Conservation (phyloP, 2,329 filamentous ascomycete species). For the Emmonsia crescens region DNA sequence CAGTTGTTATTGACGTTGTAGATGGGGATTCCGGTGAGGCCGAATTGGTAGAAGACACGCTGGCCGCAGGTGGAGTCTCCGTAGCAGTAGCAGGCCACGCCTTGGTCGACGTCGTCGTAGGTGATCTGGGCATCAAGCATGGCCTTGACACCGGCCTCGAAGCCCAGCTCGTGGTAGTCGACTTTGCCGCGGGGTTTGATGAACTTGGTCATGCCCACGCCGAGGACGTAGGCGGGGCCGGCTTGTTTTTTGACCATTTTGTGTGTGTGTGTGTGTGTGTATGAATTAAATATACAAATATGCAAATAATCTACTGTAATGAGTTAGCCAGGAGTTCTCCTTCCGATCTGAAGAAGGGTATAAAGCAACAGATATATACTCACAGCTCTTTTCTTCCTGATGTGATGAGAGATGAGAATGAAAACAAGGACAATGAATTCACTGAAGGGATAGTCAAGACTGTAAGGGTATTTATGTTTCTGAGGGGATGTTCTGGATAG, state of each 20-base stretch:
- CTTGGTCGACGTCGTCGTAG: constrained; percentile 93
- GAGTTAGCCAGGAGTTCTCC: not conserved
- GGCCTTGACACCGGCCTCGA: constrained; percentile 82
- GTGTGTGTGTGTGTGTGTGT: constrained; percentile 25
- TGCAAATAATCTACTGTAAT: not conserved
- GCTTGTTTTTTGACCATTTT: constrained; percentile 43
- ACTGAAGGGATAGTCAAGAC: not conserved
- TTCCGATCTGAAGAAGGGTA: not conserved
- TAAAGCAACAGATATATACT: not conserved
- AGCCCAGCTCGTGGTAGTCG: constrained; percentile 89
- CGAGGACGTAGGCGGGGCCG: constrained; percentile 69
- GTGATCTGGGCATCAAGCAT: constrained; percentile 68
- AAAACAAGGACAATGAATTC: not conserved
- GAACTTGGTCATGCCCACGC: constrained; percentile 98
- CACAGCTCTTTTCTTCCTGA: not conserved
- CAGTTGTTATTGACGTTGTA: constrained; percentile 99
- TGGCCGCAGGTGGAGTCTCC: constrained; percentile 92
- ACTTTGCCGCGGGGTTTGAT: constrained; percentile 92
- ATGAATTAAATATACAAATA: not conserved
- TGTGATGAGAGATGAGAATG: no score
- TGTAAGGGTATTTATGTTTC: not conserved
- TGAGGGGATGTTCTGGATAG: not conserved
- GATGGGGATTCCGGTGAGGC: constrained; percentile 91
- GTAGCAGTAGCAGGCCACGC: constrained; percentile 96
- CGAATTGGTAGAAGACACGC: constrained; percentile 97